Percentiles rank a stretch among this genome's conserved stretches.
Conservation (phyloP, 495 filamentous ascomycete species). For the Bathelium albidoporum region DNA sequence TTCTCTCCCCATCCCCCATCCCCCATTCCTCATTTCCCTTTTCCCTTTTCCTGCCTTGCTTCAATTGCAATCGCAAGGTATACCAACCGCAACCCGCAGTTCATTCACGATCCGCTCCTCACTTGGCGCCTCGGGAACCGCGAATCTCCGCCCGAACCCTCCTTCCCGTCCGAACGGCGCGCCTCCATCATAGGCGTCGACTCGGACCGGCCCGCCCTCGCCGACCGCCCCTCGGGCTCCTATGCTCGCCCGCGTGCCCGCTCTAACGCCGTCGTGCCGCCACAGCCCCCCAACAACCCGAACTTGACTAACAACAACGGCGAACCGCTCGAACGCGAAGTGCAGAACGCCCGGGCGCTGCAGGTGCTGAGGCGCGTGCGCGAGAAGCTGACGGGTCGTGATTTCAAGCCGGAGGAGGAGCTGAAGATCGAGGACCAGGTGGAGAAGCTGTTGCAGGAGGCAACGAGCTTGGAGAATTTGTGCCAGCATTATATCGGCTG, state of each 20-base stretch:
- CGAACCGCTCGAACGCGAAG: slow-evolving; percentile 51
- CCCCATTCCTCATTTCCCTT: background rate
- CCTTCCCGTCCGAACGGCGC: slow-evolving; percentile 66
- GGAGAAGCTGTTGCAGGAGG: slow-evolving; percentile 85
- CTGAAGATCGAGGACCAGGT: slow-evolving; percentile 82
- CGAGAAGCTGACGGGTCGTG: slow-evolving; percentile 78
- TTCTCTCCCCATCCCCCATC: slow-evolving; percentile 18
- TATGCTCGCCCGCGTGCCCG: slow-evolving; percentile 25
- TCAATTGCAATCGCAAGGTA: no score
- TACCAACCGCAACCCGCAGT: slow-evolving; percentile 44
- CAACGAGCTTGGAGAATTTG: slow-evolving; percentile 92
- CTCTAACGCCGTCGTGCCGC: slow-evolving; percentile 20
- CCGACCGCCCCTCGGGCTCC: slow-evolving; percentile 15
- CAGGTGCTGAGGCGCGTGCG: slow-evolving; percentile 86
- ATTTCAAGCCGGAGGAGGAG: slow-evolving; percentile 63
- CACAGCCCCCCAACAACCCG: slow-evolving; percentile 8
- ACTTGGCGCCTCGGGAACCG: slow-evolving; percentile 90
- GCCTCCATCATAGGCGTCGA: slow-evolving; percentile 59
- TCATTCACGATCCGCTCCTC: slow-evolving; percentile 95
- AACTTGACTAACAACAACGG: no score
- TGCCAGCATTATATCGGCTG: slow-evolving; percentile 98
- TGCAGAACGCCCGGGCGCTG: slow-evolving; percentile 84
- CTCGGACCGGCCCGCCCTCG: slow-evolving; percentile 5
- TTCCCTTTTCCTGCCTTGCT: background rate
- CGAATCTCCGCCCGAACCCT: slow-evolving; percentile 66